These are phyloP conservation scores for Aegilops bicornis DNA, from an alignment of 176 grass and related monocot species.

Conservation along the genomic window DNA sequence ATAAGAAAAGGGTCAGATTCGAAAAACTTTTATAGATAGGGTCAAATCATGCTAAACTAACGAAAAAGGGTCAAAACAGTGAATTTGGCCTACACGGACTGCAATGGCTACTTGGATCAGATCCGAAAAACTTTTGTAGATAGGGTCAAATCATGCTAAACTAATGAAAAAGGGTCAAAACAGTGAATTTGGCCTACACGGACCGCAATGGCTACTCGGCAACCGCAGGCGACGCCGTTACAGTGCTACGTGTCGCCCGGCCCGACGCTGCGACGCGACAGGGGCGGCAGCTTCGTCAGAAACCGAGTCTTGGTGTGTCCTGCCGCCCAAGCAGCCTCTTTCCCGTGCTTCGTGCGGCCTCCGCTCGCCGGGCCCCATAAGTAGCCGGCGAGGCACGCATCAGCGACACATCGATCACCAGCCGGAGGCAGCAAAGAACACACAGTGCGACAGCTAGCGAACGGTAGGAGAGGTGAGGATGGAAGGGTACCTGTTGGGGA, in stretches of 20 bases:
- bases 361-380: slow-evolving; percentile 20
- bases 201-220: background rate
- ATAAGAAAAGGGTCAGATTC: too few species aligned
- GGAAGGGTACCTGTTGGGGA: slow-evolving; percentile 46
- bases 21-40: too few species aligned
- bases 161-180: too few species aligned
- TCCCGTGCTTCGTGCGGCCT: slow-evolving; percentile 42
- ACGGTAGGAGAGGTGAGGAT: background rate
- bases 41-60: too few species aligned
- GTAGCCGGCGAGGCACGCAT: background rate
- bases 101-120: background rate
- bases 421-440: background rate
- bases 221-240: slow-evolving; percentile 1
- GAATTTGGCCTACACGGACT: background rate
- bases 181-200: background rate
- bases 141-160: too few species aligned
- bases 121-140: too few species aligned
- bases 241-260: slow-evolving; percentile 21
- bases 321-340: slow-evolving; percentile 39
- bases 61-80: too few species aligned
- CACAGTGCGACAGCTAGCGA: background rate
- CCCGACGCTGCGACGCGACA: slow-evolving; percentile 7
- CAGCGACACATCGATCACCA: background rate
- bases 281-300: slow-evolving; percentile 36
- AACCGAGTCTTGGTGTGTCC: slow-evolving; percentile 40